Evolutionary conservation across 257 asterid genomes (phyloP).

Genomic region (Solanum rostratum): DNA sequence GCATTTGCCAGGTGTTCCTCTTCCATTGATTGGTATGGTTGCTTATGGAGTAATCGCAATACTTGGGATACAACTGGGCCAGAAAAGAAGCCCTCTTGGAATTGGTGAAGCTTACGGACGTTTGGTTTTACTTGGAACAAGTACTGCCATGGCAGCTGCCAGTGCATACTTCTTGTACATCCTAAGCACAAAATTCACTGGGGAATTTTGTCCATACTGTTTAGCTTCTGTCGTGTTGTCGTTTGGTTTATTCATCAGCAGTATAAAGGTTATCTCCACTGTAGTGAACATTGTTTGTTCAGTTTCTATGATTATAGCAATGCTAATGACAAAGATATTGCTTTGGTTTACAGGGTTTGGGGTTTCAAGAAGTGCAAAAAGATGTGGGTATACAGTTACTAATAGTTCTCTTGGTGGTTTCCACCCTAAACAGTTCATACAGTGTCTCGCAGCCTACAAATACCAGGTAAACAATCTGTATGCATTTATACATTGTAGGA

Average conservation of each 20-base stretch:
- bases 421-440: slow-evolving; percentile 58
- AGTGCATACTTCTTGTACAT: slow-evolving; percentile 89
- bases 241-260: slow-evolving; percentile 60
- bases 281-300: slow-evolving; percentile 4
- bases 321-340: slow-evolving; percentile 1
- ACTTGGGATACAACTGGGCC: slow-evolving; percentile 51
- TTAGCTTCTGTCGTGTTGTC: slow-evolving; percentile 64
- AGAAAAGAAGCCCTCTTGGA: slow-evolving; percentile 26
- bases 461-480: slow-evolving; percentile 33
- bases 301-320: not conserved
- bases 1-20: slow-evolving; percentile 69
- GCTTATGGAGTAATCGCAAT: slow-evolving; percentile 73
- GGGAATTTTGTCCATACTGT: slow-evolving; percentile 76
- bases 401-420: slow-evolving; percentile 52
- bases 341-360: slow-evolving; percentile 40
- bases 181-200: slow-evolving; percentile 59
- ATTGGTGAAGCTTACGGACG: slow-evolving; percentile 41
- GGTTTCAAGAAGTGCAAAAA: slow-evolving; percentile 37
- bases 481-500: not conserved
- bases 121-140: slow-evolving; percentile 45
- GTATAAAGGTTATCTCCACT: slow-evolving; percentile 44
- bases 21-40: slow-evolving; percentile 81
- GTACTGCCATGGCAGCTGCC: slow-evolving; percentile 89
- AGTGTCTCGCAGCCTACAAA: slow-evolving; percentile 33
- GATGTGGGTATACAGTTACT: slow-evolving; percentile 55